Percentiles rank a stretch among this genome's conserved stretches.
Conservation (phyloP, 2,329 filamentous ascomycete species). For the Aspergillus amoenus region DNA sequence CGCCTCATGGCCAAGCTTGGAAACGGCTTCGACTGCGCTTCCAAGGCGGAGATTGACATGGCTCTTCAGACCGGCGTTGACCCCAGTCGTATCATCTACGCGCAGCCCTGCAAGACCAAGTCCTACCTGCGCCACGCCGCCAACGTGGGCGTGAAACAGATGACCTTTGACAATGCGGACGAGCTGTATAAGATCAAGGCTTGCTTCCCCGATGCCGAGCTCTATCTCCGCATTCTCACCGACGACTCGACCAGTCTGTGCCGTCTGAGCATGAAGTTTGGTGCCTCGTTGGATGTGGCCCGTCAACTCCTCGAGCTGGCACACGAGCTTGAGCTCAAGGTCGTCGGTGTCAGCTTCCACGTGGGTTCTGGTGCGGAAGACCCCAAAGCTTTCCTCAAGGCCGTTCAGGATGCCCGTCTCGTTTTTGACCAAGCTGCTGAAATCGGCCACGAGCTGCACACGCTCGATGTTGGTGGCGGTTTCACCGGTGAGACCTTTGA, state of each 20-base stretch:
- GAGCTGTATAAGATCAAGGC: conserved; percentile 98
- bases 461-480: conserved; percentile 89
- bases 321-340: conserved; percentile 78
- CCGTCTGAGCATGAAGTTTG: conserved; percentile 96
- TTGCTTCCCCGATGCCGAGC: conserved; percentile 82
- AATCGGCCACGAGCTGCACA: conserved; percentile 78
- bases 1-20: conserved; percentile 84
- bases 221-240: conserved; percentile 91
- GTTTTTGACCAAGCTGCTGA: conserved; percentile 83
- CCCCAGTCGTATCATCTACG: conserved; percentile 93
- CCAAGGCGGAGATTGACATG: conserved; percentile 94
- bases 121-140: conserved; percentile 93
- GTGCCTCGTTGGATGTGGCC: conserved; percentile 81
- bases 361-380: conserved; percentile 95
- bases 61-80: conserved; percentile 80
- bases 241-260: conserved; percentile 94
- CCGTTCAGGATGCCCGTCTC: conserved; percentile 80
- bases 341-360: conserved; percentile 96
- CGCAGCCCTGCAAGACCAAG: conserved; percentile 99
- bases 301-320: conserved; percentile 75
- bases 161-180: conserved; percentile 99
- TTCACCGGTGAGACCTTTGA: conserved; percentile 92
- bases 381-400: conserved; percentile 85
- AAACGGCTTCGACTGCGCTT: conserved; percentile 96
- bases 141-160: conserved; percentile 83